These are phyloP conservation scores for Cytospora piceicola DNA, from an alignment of 2,329 filamentous ascomycete genomes.

Conservation along the genomic window DNA sequence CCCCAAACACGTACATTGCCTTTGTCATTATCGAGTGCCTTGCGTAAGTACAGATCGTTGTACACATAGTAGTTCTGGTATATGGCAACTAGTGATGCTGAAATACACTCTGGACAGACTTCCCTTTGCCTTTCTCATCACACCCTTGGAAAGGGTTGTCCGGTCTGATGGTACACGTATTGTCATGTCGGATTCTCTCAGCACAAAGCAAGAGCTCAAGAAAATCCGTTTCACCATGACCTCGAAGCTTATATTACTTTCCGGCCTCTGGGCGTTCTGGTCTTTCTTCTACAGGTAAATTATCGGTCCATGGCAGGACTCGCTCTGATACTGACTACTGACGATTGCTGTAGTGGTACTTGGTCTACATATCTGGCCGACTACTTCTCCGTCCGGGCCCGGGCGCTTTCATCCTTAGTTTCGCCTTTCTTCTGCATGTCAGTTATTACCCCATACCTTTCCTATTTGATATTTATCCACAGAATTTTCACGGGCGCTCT, in stretches of 20 bases:
- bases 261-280: slow-evolving; percentile 49
- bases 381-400: slow-evolving; percentile 49
- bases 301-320: no score
- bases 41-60: slow-evolving; percentile 39
- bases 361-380: slow-evolving; percentile 51
- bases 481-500: background rate
- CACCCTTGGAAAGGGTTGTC: slow-evolving; percentile 49
- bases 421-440: slow-evolving; percentile 55
- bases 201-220: slow-evolving; percentile 45
- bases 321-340: background rate
- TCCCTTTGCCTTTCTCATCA: slow-evolving; percentile 51
- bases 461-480: background rate
- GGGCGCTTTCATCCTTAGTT: slow-evolving; percentile 49
- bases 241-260: slow-evolving; percentile 45
- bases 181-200: slow-evolving; percentile 45
- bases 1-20: slow-evolving; percentile 50
- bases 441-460: slow-evolving; percentile 29
- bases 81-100: background rate
- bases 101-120: slow-evolving; percentile 35
- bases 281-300: slow-evolving; percentile 49
- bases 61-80: background rate
- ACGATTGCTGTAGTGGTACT: slow-evolving; percentile 41
- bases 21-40: slow-evolving; percentile 52
- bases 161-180: slow-evolving; percentile 50
- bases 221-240: slow-evolving; percentile 45